These are phyloP conservation scores for Zizania latifolia DNA, from an alignment of 176 grass and related monocot species.

Conservation along the genomic window DNA sequence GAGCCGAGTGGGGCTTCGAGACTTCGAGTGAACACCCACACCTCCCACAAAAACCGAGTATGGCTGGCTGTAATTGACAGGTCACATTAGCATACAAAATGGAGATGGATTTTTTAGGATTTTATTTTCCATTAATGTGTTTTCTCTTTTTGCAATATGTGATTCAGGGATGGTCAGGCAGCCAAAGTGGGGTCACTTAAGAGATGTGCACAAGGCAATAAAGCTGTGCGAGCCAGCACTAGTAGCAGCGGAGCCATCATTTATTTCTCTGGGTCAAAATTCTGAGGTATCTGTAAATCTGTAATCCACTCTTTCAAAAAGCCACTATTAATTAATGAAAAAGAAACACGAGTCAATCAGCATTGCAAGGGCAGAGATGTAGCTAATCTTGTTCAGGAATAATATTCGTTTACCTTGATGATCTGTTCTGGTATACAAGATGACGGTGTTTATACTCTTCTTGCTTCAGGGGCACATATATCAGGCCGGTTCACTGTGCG, in stretches of 20 bases:
- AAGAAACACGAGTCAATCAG: background rate
- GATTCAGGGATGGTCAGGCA: constrained; percentile 69
- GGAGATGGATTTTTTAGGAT: too few species aligned
- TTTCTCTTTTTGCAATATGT: constrained; percentile 2
- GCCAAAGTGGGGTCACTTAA: constrained; percentile 94
- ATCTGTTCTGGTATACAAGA: background rate
- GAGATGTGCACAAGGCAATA: constrained; percentile 90
- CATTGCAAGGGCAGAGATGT: background rate
- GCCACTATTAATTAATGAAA: background rate
- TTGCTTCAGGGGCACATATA: constrained; percentile 64
- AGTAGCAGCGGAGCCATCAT: constrained; percentile 78
- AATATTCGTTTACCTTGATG: background rate
- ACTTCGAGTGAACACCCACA: background rate
- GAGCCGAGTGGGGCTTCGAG: background rate
- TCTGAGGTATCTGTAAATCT: constrained; percentile 80
- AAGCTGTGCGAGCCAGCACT: constrained; percentile 86
- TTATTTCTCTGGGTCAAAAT: constrained; percentile 84
- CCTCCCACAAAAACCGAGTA: background rate
- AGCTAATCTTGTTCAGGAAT: background rate
- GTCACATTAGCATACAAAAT: too few species aligned
- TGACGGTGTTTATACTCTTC: background rate
- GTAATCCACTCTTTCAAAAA: constrained; percentile 16
- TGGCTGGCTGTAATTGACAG: too few species aligned
- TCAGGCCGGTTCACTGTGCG: constrained; percentile 56
- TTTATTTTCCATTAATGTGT: background rate